A percentile compares a stretch with the other conserved stretches of the same genome.
Conservation (phyloP, 148 eudicot genomes). For the Cornus suecica region DNA sequence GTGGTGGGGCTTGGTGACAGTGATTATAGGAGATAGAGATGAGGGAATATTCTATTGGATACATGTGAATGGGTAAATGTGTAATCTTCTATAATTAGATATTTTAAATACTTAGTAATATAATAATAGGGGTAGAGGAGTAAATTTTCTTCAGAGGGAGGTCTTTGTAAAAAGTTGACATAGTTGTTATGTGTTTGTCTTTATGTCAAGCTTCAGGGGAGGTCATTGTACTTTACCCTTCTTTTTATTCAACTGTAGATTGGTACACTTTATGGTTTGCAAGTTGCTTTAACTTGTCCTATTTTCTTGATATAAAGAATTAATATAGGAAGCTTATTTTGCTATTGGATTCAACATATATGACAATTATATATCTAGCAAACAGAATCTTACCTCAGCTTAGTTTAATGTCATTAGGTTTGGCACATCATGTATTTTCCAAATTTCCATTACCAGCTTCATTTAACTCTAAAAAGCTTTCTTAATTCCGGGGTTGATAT, state of each 20-base stretch:
- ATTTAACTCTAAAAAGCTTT: background rate
- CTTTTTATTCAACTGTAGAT: background rate
- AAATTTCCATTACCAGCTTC: background rate
- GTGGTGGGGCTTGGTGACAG: too few relatives aligned
- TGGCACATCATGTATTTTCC: conserved; percentile 11
- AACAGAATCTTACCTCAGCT: background rate
- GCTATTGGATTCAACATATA: background rate
- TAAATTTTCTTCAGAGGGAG: too few relatives aligned
- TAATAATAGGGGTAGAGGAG: too few relatives aligned
- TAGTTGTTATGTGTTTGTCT: too few relatives aligned
- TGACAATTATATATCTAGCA: background rate
- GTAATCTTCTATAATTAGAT: too few relatives aligned
- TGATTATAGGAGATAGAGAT: too few relatives aligned
- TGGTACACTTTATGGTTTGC: background rate
- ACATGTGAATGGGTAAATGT: too few relatives aligned
- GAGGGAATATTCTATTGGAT: too few relatives aligned
- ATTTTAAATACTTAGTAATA: too few relatives aligned
- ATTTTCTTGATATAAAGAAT: background rate
- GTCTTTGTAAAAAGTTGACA: too few relatives aligned
- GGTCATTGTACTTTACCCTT: background rate
- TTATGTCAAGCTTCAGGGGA: background rate
- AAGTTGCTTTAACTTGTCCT: background rate
- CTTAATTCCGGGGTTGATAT: conserved; percentile 3
- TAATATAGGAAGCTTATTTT: background rate
- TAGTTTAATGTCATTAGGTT: background rate